A percentile compares a stretch with the other conserved stretches of the same genome.
Conservation (phyloP, 2,329 filamentous ascomycete genomes). For the Dactylonectria macrodidyma region DNA sequence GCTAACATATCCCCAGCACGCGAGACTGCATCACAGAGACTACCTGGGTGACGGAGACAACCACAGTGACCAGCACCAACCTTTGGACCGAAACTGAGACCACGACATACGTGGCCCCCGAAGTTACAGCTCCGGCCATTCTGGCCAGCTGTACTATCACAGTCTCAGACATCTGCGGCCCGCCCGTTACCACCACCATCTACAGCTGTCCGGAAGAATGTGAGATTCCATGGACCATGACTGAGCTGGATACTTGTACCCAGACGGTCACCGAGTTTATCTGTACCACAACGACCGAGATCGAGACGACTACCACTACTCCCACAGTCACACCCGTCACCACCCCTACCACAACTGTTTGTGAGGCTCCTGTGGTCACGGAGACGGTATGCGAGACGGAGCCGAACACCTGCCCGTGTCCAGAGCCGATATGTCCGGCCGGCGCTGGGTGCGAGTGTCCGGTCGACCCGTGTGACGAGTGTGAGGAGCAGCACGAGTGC, state of each 20-base stretch:
- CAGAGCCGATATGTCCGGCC: neutral
- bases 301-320: neutral
- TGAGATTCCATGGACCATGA: conserved; percentile 8
- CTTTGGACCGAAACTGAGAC: conserved; percentile 13
- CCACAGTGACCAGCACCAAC: conserved; percentile 5
- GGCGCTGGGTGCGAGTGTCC: conserved; percentile 9
- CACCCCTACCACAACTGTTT: conserved; percentile 4
- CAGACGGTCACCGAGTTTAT: conserved; percentile 4
- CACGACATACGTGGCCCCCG: neutral
- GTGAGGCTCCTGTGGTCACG: neutral
- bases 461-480: conserved; percentile 12
- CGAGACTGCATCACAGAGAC: conserved; percentile 9
- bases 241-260: conserved; percentile 10
- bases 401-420: conserved; percentile 6
- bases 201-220: conserved; percentile 16
- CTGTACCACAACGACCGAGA: conserved; percentile 4
- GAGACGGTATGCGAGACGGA: neutral
- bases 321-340: conserved; percentile 1
- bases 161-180: conserved; percentile 7
- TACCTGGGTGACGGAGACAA: conserved; percentile 13
- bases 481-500: conserved; percentile 14
- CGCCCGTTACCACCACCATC: conserved; percentile 4
- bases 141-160: conserved; percentile 1
- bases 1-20: neutral
- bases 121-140: conserved; percentile 3